Evolutionary conservation across 2,329 filamentous ascomycete genomes (phyloP).

Genomic region (Pseudogymnoascus sp.): DNA sequence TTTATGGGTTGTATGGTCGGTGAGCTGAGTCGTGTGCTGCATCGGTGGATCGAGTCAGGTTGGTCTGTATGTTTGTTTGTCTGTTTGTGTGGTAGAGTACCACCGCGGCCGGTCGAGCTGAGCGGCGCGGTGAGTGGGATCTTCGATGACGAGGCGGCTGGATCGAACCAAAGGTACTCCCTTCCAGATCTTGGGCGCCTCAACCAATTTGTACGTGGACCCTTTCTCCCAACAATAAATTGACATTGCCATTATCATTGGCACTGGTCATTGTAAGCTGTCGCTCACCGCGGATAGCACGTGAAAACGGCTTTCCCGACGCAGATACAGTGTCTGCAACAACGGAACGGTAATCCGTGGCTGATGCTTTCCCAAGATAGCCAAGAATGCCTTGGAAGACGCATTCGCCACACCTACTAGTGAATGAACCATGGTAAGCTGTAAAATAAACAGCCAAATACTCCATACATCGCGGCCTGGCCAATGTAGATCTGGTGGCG

Average conservation of each 20-base stretch:
- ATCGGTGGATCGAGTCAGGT: not conserved
- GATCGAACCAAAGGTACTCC: not conserved
- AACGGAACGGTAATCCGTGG: not conserved
- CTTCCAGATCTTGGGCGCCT: not conserved
- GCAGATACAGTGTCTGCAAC: not conserved
- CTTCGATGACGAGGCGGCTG: not conserved
- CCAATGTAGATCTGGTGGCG: not conserved
- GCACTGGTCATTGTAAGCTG: not conserved
- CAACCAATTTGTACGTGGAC: not conserved
- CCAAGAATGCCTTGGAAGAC: not conserved
- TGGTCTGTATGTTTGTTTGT: not conserved
- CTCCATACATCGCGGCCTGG: not conserved
- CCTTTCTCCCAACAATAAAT: not conserved
- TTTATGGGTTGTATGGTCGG: not conserved
- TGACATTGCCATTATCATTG: not conserved
- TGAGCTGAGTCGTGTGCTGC: slow-evolving; percentile 5
- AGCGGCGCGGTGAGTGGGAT: not conserved
- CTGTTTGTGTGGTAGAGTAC: not conserved
- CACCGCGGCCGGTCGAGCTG: not conserved
- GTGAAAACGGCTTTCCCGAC: not conserved
- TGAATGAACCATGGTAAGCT: slow-evolving; percentile 1
- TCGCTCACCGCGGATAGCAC: not conserved
- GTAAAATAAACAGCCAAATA: not conserved
- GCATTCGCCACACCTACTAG: not conserved
- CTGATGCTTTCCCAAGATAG: not conserved